phyloP scores from a whole-genome alignment of 768 basidiomycete genomes.

The Russula griseocarnosa region DNA sequence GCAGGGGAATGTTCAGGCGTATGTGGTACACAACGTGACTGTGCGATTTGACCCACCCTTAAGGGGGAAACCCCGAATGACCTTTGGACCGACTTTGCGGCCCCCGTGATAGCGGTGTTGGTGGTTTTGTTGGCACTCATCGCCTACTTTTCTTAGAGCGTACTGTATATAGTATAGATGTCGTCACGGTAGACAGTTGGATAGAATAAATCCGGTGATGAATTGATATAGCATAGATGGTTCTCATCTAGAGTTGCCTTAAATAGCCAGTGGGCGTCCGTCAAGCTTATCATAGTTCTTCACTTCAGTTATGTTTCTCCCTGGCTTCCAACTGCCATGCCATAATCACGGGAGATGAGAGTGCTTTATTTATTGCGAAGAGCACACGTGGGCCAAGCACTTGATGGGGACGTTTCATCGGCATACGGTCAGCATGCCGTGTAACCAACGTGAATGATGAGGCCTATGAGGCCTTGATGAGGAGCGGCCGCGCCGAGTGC shows the following conservation, averaged over 20 bases:
- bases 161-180: neutral
- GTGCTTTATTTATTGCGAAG: too few species aligned
- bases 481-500: neutral
- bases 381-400: too few species aligned
- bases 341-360: too few species aligned
- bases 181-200: neutral
- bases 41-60: constrained; percentile 57
- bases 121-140: constrained; percentile 36
- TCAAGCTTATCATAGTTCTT: too few species aligned
- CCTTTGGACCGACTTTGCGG: constrained; percentile 58
- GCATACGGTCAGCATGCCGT: too few species aligned
- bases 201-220: neutral
- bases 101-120: constrained; percentile 34
- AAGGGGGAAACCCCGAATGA: constrained; percentile 55
- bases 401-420: too few species aligned
- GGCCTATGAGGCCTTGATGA: neutral
- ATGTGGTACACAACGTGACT: constrained; percentile 42
- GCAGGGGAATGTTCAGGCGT: constrained; percentile 38
- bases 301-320: too few species aligned
- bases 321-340: too few species aligned
- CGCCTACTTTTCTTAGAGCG: constrained; percentile 23
- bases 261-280: too few species aligned
- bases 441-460: too few species aligned
- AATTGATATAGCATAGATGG: too few species aligned
- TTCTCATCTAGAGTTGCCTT: too few species aligned